Percentiles rank a stretch among this genome's conserved stretches.
Conservation (phyloP, 2,329 filamentous ascomycete genomes). For the Epichloe baconii region DNA sequence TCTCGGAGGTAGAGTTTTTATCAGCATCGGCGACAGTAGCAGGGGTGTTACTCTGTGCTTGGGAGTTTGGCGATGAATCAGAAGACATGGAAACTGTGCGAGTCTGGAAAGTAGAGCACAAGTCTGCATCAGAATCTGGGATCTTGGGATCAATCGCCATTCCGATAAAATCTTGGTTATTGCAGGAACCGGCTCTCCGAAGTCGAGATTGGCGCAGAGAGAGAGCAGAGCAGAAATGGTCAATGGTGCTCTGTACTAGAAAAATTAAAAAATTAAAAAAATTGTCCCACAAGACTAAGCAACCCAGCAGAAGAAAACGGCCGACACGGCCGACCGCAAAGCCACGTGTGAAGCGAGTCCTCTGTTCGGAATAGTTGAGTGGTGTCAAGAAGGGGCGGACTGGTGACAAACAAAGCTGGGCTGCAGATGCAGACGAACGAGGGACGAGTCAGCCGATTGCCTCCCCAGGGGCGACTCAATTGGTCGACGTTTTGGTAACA, state of each 20-base stretch:
- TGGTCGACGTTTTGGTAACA: no score
- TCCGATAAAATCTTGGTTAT: not conserved
- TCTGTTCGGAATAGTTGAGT: not conserved
- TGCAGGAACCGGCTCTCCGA: no score
- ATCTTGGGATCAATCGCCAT: conserved; percentile 2
- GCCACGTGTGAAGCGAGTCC: not conserved
- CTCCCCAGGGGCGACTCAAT: no score
- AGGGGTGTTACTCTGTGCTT: conserved; percentile 2
- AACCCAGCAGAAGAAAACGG: not conserved
- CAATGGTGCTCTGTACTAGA: not conserved
- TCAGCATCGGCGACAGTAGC: not conserved
- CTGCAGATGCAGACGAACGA: no score
- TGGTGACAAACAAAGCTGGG: no score
- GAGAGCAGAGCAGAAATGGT: not conserved
- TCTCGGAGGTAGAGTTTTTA: conserved; percentile 3
- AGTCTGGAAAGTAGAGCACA: not conserved
- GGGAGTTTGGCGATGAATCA: conserved; percentile 4
- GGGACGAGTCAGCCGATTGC: no score
- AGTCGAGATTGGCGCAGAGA: not conserved
- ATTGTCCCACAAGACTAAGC: not conserved
- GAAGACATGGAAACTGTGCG: conserved; percentile 2
- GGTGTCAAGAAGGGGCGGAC: not conserved
- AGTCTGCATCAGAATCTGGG: not conserved
- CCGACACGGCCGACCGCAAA: not conserved
- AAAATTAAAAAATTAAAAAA: not conserved